phyloP scores from a whole-genome alignment of 129 eudicot species.

The Saussurea involucrata region DNA sequence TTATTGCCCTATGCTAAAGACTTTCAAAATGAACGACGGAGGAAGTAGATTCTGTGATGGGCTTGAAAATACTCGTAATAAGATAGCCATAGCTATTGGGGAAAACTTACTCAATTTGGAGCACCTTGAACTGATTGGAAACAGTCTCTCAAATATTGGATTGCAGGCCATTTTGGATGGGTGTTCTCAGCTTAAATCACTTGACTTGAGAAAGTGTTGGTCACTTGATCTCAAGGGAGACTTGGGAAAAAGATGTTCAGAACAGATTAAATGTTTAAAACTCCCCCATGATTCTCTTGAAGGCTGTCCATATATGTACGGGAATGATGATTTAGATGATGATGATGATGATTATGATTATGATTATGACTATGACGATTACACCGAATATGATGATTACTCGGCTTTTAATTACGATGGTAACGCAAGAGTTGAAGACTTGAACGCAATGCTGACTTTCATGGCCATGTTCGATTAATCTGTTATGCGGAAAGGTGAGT shows the following conservation, averaged over 20 bases:
- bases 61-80: too few relatives aligned
- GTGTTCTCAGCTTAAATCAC: conserved; percentile 26
- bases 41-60: background rate
- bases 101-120: conserved; percentile 14
- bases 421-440: background rate
- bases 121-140: conserved; percentile 29
- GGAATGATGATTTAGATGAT: background rate
- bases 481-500: background rate
- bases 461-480: background rate
- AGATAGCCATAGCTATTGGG: conserved; percentile 25
- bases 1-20: conserved; percentile 20
- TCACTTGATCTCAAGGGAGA: conserved; percentile 7
- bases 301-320: background rate
- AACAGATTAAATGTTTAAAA: conserved; percentile 20
- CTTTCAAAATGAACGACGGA: conserved; percentile 19
- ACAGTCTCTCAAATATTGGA: conserved; percentile 19
- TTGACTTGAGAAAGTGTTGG: conserved; percentile 24
- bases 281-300: conserved; percentile 14
- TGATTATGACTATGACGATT: background rate
- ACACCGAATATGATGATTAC: background rate
- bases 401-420: background rate
- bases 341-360: background rate
- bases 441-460: background rate
- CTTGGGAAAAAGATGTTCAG: conserved; percentile 21
- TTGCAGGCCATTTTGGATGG: conserved; percentile 16